These are phyloP conservation scores for Cardamine chenopodiifolia DNA, from an alignment of 345 rosid species.

Conservation along the genomic window DNA sequence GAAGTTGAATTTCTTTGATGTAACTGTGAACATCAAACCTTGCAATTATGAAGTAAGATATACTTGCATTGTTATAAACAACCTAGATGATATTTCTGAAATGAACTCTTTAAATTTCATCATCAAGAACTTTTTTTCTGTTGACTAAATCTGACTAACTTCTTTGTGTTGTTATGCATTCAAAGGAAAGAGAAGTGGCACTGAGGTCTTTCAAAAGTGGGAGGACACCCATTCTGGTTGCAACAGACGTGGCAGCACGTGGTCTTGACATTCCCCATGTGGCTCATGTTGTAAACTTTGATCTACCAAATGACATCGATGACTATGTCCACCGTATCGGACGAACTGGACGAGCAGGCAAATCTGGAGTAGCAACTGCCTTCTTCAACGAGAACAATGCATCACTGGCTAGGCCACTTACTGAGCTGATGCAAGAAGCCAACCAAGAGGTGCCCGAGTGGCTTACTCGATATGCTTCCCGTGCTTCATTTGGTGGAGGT, in stretches of 20 bases:
- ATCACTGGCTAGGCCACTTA: constrained; percentile 67
- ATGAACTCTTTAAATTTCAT: constrained; percentile 20
- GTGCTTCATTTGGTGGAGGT: constrained; percentile 61
- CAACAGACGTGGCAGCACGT: constrained; percentile 83
- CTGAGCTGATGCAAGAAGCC: constrained; percentile 91
- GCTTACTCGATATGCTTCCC: constrained; percentile 84
- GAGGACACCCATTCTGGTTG: constrained; percentile 91
- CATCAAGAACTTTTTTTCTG: constrained; percentile 13
- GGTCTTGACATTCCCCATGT: constrained; percentile 98
- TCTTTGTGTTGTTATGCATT: constrained; percentile 25
- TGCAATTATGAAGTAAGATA: neutral
- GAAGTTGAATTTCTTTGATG: constrained; percentile 16
- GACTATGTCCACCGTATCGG: constrained; percentile 98
- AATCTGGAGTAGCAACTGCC: constrained; percentile 89
- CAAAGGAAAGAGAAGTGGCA: constrained; percentile 95
- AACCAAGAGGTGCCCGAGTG: constrained; percentile 97
- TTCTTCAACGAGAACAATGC: constrained; percentile 85
- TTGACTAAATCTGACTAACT: constrained; percentile 18
- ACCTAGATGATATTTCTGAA: constrained; percentile 9
- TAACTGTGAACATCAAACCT: constrained; percentile 13
- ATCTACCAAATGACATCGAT: constrained; percentile 95
- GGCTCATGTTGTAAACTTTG: constrained; percentile 94
- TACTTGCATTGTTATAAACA: neutral
- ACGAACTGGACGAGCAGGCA: constrained; percentile 97
- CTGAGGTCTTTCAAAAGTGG: constrained; percentile 88